Evolutionary conservation across 1,284 basidiomycete genomes (phyloP), one percentile per base, ranked within the genome.

Genomic region (Hypsizygus ulmarius): DNA sequence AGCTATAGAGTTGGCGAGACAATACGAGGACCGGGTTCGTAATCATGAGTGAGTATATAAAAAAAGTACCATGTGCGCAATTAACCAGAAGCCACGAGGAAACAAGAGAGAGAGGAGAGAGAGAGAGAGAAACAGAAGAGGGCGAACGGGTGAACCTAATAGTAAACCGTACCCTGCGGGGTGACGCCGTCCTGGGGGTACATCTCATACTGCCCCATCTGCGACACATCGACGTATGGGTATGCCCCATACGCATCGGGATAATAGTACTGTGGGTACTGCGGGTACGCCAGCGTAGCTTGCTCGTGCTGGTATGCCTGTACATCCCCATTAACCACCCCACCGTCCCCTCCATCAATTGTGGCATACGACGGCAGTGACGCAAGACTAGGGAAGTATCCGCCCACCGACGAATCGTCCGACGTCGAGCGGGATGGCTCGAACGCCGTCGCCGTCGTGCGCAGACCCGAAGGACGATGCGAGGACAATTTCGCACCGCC

Each of bases 201-300:
- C 72, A 78, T 73, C 56, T 86, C 83, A 63, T 86, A 87, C 55
- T 78, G 77, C 59, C 78, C 74, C 54, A 71, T 67, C 55, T 80
- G 82, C 43, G 80, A 71, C 75, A 79, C 74, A 62, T 84, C 82
- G 69, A 84, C 68, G 66, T 84, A 84, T 36, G 74, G 74, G 61
- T 85, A 86, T 29, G 44, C 28, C 51, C 75, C 78, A 58, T 84
- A 85, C 52, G 76, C 73, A 47, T 84, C 82, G 15, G 82, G 79
- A 62, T 84, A 84, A 63, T 84, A 87, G 69, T 73, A 73, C 40
- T 74, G 77, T 54, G 72, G 75, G 59, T 85, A 84, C 10, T 73
- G 64, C 29, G 73, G 59, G 51, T 83, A 85, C 25, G 65, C 66
- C 67, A 81, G 74, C 70, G 77, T 68, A 43, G 39, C 27, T 2